Percentiles rank a stretch among this genome's conserved stretches.
phyloP scores from a whole-genome alignment of 2,329 filamentous ascomycete genomes.

The Chrysosporium queenslandicum region DNA sequence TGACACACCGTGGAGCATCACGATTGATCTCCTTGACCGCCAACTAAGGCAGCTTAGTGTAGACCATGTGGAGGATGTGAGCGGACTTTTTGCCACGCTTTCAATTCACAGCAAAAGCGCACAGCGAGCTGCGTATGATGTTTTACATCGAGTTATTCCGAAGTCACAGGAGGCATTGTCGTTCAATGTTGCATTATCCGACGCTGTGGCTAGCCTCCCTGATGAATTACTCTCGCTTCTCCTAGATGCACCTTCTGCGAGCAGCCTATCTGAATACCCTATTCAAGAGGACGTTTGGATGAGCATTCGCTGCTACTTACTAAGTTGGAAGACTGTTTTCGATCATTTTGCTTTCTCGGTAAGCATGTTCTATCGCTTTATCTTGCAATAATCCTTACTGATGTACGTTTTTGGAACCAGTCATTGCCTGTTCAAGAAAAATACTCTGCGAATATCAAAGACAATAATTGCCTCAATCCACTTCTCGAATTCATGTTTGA shows the following conservation, averaged over 20 bases:
- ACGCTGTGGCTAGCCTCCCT: conserved; percentile 56
- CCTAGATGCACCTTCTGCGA: conserved; percentile 62
- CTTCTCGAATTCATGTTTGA: conserved; percentile 74
- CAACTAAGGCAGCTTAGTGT: conserved; percentile 56
- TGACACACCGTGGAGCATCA: conserved; percentile 61
- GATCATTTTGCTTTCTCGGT: conserved; percentile 66
- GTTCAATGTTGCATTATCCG: conserved; percentile 54
- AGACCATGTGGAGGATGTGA: conserved; percentile 52
- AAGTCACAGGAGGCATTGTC: conserved; percentile 70
- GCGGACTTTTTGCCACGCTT: conserved; percentile 64
- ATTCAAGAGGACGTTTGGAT: conserved; percentile 57
- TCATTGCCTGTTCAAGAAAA: conserved; percentile 73
- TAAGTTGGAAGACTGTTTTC: conserved; percentile 84
- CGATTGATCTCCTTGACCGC: conserved; percentile 63
- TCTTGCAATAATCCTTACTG: not conserved
- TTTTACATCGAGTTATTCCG: conserved; percentile 74
- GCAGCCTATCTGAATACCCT: conserved; percentile 55
- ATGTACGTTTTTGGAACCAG: conserved; percentile 22
- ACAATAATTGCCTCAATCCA: conserved; percentile 56
- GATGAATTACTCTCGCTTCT: conserved; percentile 76
- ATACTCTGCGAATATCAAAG: conserved; percentile 70
- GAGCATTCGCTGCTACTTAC: conserved; percentile 64
- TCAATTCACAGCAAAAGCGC: conserved; percentile 64
- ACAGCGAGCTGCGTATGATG: conserved; percentile 67
- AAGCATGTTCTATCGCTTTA: conserved; percentile 19